A percentile compares a stretch with the other conserved stretches of the same genome.
phyloP scores from a whole-genome alignment of 2,329 filamentous ascomycete species.

The Penicillium sp. region DNA sequence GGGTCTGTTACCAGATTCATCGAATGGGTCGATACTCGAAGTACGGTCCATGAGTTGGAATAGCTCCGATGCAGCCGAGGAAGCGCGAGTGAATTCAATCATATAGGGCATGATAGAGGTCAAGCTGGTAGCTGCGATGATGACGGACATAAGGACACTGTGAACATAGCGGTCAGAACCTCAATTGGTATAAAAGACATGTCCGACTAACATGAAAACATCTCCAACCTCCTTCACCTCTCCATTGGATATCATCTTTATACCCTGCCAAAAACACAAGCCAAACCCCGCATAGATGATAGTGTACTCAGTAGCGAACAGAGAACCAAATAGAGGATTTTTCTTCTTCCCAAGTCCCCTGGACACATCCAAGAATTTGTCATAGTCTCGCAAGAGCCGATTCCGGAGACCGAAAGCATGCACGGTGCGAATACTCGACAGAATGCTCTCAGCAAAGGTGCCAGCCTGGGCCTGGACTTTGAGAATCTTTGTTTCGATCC shows the following conservation, averaged over 20 bases:
- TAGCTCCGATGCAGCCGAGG: conserved; percentile 42
- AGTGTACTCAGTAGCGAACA: conserved; percentile 18
- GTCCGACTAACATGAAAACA: conserved; percentile 24
- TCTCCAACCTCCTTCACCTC: conserved; percentile 28
- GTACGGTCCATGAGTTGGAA: conserved; percentile 39
- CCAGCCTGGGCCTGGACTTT: conserved; percentile 20
- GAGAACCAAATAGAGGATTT: conserved; percentile 15
- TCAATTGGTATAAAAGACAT: not conserved
- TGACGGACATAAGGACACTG: conserved; percentile 26
- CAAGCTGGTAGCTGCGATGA: conserved; percentile 37
- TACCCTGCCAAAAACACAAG: conserved; percentile 36
- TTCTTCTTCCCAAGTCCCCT: conserved; percentile 18
- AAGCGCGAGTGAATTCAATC: conserved; percentile 39
- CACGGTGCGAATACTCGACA: conserved; percentile 18
- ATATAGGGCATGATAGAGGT: conserved; percentile 37
- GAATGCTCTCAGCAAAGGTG: conserved; percentile 21
- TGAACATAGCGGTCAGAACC: not conserved
- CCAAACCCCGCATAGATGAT: conserved; percentile 17
- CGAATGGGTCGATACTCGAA: conserved; percentile 36
- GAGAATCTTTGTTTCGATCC: conserved; percentile 21
- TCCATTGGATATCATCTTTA: conserved; percentile 28
- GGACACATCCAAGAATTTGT: conserved; percentile 19
- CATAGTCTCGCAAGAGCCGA: conserved; percentile 18
- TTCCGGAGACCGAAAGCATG: conserved; percentile 24
- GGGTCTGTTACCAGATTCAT: conserved; percentile 15